A percentile compares a stretch with the other conserved stretches of the same genome.
Conservation (phyloP, 2,329 filamentous ascomycete species). For the Colletotrichum spinosum region DNA sequence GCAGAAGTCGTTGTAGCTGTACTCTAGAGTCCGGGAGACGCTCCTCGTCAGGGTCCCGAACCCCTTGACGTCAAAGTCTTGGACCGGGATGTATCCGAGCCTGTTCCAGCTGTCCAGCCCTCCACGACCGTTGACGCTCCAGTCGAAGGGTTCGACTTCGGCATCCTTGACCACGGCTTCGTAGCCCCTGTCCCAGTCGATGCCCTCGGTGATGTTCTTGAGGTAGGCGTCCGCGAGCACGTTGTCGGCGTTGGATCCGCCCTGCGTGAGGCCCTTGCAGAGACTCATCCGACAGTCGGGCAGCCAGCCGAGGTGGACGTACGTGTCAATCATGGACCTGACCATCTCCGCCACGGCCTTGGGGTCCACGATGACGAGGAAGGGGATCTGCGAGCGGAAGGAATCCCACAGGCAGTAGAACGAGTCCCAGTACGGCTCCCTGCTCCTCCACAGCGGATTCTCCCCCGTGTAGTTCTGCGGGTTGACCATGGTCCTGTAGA, state of each 20-base stretch:
- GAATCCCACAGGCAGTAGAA: slow-evolving; percentile 84
- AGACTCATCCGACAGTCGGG: slow-evolving; percentile 84
- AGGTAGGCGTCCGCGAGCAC: slow-evolving; percentile 75
- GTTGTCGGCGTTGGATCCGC: slow-evolving; percentile 79
- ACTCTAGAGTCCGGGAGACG: slow-evolving; percentile 80
- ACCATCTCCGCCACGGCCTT: slow-evolving; percentile 73
- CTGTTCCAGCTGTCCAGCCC: slow-evolving; percentile 78
- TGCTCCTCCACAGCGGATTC: slow-evolving; percentile 74
- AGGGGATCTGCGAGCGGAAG: slow-evolving; percentile 75
- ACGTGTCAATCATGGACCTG: slow-evolving; percentile 78
- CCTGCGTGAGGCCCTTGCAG: slow-evolving; percentile 79
- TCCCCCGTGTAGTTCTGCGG: slow-evolving; percentile 82
- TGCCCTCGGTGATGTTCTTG: slow-evolving; percentile 70
- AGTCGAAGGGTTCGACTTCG: slow-evolving; percentile 76
- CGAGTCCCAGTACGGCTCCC: slow-evolving; percentile 79
- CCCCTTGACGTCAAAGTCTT: slow-evolving; percentile 74
- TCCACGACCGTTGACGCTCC: slow-evolving; percentile 77
- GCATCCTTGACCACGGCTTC: slow-evolving; percentile 79
- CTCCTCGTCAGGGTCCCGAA: slow-evolving; percentile 78
- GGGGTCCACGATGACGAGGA: slow-evolving; percentile 77
- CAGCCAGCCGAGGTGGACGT: slow-evolving; percentile 75
- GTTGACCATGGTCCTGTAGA: slow-evolving; percentile 79
- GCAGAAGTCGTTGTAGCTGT: slow-evolving; percentile 82
- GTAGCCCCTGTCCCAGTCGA: slow-evolving; percentile 77
- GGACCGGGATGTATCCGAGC: slow-evolving; percentile 76